phyloP scores from a whole-genome alignment of 495 filamentous ascomycete species.

The Aspergillus indologenus region DNA sequence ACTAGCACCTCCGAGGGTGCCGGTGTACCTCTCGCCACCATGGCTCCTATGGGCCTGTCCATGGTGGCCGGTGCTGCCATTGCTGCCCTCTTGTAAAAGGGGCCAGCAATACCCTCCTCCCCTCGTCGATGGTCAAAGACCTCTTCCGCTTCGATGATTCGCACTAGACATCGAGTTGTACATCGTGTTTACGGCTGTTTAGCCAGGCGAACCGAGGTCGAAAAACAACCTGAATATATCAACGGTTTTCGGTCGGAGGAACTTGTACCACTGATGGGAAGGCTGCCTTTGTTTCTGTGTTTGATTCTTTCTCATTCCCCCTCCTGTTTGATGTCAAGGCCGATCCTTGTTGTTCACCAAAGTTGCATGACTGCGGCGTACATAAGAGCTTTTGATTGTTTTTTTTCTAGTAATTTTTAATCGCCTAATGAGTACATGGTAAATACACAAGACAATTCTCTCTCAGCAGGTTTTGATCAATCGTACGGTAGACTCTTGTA shows the following conservation, averaged over 20 bases:
- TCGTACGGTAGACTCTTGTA: not conserved
- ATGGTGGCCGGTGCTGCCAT: slow-evolving; percentile 46
- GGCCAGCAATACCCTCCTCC: slow-evolving; percentile 1
- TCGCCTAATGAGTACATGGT: slow-evolving; percentile 23
- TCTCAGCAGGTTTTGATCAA: not conserved
- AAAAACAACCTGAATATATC: slow-evolving; percentile 25
- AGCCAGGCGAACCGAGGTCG: not conserved
- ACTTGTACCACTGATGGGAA: slow-evolving; percentile 20
- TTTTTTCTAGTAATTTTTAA: slow-evolving; percentile 18
- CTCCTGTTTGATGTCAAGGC: slow-evolving; percentile 3
- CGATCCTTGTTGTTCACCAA: slow-evolving; percentile 15
- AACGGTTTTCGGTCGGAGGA: slow-evolving; percentile 14
- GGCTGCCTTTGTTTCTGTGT: slow-evolving; percentile 18
- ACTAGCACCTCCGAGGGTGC: slow-evolving; percentile 30
- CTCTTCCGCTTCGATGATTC: not conserved
- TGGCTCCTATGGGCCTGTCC: slow-evolving; percentile 37
- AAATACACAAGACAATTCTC: slow-evolving; percentile 18
- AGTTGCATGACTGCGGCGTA: slow-evolving; percentile 29
- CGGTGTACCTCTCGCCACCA: slow-evolving; percentile 35
- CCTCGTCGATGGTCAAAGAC: slow-evolving; percentile 3
- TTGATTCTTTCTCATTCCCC: slow-evolving; percentile 4
- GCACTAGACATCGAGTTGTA: not conserved
- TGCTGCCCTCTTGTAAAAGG: slow-evolving; percentile 46
- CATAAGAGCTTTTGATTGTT: slow-evolving; percentile 18
- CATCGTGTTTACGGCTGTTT: not conserved